Base-by-base conservation (phyloP, 169 alveolate species). In the Cryptosporidium viatorum region DNA sequence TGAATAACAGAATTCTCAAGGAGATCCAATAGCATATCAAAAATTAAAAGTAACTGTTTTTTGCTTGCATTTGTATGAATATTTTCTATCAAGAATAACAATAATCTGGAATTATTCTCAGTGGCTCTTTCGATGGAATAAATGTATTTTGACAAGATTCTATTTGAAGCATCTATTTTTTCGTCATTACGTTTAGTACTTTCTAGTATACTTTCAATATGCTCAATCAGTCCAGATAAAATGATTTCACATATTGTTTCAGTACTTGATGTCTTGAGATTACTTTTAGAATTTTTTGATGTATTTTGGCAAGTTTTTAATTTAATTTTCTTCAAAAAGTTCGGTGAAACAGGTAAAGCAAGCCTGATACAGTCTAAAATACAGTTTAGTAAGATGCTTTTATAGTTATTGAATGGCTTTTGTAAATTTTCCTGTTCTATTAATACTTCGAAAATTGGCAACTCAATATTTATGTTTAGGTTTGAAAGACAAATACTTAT, bases 191-290 rank as follows among this genome's bases (percentile, higher is more conserved):
- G 21, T 6, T 74, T 74, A 5, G 0, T 58, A 4, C 7, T 55
- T 55, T 62, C 80, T 3, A 80, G 71, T 93, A 94, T 91, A 39
- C 93, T 87, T 9, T 91, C 92, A 39, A 93, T 85, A 91, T 94
- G 97, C 41, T 94, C 93, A 74, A 95, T 85, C 92, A 93, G 74
- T 33, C 96, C 96, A 35, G 6, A 51, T 4, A 74, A 6, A 33
- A 59, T 29, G 2, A n/a, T 2, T 12, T 37, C 86, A 37, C 33
- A 29, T 51, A 52, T 45, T 71, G 10, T 65, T 29, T 71, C 55
- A 71, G 52, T 21, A 31, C 33, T 52, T 71, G 59, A 31, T 50
- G 4, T 48, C n/a, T 71, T 71, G n/a, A 14, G n/a, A 8, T 29
- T 14, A 31, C 58, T 33, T 71, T 48, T 52, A 55, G 8, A 1